Evolutionary conservation across 176 grass and related monocot species (phyloP).

Genomic region (Miscanthus lutarioriparius): DNA sequence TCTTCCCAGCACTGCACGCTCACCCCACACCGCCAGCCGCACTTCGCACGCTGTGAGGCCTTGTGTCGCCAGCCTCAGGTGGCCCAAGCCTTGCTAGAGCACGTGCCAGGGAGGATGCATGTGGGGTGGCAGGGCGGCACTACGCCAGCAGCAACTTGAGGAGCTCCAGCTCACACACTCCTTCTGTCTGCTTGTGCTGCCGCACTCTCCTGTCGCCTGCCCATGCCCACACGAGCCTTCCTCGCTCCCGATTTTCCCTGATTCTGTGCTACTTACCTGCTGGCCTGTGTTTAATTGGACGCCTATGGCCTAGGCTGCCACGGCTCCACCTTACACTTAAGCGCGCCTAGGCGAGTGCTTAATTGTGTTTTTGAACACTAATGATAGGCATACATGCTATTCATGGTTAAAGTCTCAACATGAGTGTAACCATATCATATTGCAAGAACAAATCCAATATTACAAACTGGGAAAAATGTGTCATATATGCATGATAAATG

Average conservation of each 20-base stretch:
- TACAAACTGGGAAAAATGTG: background rate
- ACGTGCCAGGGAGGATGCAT: background rate
- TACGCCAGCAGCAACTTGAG: background rate
- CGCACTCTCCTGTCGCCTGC: background rate
- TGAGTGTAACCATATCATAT: background rate
- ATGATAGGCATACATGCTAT: background rate
- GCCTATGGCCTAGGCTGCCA: background rate
- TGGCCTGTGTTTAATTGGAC: background rate
- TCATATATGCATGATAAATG: constrained; percentile 6
- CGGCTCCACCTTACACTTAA: background rate
- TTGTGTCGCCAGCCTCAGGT: background rate
- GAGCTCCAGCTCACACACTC: background rate
- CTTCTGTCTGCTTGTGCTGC: background rate
- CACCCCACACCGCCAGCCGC: background rate
- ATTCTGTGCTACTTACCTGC: background rate
- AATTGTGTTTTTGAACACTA: background rate
- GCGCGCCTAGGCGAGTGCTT: background rate
- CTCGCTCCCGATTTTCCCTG: background rate
- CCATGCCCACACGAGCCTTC: background rate
- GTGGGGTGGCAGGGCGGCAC: background rate
- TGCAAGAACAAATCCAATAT: background rate
- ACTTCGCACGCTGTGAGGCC: background rate
- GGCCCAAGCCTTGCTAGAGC: background rate
- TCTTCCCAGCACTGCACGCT: background rate
- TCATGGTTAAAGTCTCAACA: background rate